These are phyloP conservation scores for Saturnispora dispora DNA, from an alignment of 805 yeast genomes.

Conservation along the genomic window DNA sequence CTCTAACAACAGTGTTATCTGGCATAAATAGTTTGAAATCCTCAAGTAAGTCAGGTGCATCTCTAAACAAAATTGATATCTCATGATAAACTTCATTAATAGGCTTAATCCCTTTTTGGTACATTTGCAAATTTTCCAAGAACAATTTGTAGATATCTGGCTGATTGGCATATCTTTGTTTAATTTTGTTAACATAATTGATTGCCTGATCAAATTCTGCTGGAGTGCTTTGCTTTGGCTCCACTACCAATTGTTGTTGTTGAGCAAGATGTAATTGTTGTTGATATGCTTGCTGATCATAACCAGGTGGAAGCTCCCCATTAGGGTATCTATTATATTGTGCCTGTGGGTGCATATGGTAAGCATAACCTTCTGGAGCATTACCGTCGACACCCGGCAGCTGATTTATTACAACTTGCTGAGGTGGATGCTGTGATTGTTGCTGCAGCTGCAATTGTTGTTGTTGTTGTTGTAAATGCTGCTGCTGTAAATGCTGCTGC, in stretches of 20 bases:
- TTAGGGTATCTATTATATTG: neutral
- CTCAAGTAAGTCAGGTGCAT: slow-evolving; percentile 89
- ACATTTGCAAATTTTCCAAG: slow-evolving; percentile 89
- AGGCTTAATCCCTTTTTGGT: slow-evolving; percentile 92
- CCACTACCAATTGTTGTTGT: slow-evolving; percentile 15
- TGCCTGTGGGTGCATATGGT: neutral
- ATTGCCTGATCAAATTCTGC: slow-evolving; percentile 97
- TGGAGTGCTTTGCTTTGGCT: slow-evolving; percentile 44
- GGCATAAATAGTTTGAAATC: slow-evolving; percentile 95
- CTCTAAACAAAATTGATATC: slow-evolving; percentile 78
- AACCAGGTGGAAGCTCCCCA: slow-evolving; percentile 1
- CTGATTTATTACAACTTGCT: neutral
- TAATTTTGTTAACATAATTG: slow-evolving; percentile 90
- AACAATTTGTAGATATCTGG: slow-evolving; percentile 95
- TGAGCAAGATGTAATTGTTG: slow-evolving; percentile 7
- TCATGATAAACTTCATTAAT: slow-evolving; percentile 93
- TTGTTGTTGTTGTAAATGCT: slow-evolving; percentile 15
- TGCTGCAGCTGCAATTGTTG: slow-evolving; percentile 14
- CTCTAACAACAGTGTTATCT: slow-evolving; percentile 42
- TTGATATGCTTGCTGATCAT: slow-evolving; percentile 7
- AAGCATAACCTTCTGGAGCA: neutral
- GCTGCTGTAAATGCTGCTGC: slow-evolving; percentile 13
- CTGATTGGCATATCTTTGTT: slow-evolving; percentile 84
- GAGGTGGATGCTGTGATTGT: slow-evolving; percentile 14
- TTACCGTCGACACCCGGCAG: neutral